Evolutionary conservation across 768 basidiomycete species (phyloP).

Genomic region (Termitomyces sp.): DNA sequence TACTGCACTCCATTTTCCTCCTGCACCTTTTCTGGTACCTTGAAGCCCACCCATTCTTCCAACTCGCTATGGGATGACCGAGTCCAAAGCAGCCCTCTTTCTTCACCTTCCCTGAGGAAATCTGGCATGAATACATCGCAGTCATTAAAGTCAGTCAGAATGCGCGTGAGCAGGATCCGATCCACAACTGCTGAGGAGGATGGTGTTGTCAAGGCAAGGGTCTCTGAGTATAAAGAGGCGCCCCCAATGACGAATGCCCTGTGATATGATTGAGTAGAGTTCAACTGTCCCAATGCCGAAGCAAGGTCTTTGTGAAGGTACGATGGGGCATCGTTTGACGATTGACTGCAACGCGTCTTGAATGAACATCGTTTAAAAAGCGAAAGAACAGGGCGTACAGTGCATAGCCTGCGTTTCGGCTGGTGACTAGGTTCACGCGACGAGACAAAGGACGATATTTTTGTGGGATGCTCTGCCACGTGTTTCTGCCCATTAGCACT

Average conservation of each 20-base stretch:
- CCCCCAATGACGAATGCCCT: conserved; percentile 89
- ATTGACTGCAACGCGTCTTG: conserved; percentile 3
- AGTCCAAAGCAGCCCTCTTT: conserved; percentile 43
- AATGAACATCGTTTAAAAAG: background rate
- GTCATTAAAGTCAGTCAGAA: conserved; percentile 67
- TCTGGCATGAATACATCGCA: conserved; percentile 90
- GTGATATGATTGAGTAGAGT: conserved; percentile 34
- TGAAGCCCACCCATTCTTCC: conserved; percentile 74
- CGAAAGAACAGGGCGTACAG: conserved; percentile 45
- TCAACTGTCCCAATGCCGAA: conserved; percentile 34
- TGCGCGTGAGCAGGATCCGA: conserved; percentile 84
- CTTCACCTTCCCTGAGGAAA: conserved; percentile 44
- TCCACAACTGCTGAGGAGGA: conserved; percentile 50
- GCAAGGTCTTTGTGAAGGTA: conserved; percentile 37
- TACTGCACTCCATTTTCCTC: conserved; percentile 83
- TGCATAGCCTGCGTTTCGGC: conserved; percentile 52
- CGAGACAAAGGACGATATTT: conserved; percentile 78
- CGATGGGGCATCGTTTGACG: conserved; percentile 19
- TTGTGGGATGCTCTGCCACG: conserved; percentile 94
- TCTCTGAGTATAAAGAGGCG: conserved; percentile 74
- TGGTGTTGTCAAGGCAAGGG: conserved; percentile 42
- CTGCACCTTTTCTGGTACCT: conserved; percentile 71
- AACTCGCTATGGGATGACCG: conserved; percentile 60
- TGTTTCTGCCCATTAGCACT: conserved; percentile 94
- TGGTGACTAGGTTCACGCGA: conserved; percentile 77